phyloP scores from a whole-genome alignment of 441 rosid species.

The Adansonia grandidieri region DNA sequence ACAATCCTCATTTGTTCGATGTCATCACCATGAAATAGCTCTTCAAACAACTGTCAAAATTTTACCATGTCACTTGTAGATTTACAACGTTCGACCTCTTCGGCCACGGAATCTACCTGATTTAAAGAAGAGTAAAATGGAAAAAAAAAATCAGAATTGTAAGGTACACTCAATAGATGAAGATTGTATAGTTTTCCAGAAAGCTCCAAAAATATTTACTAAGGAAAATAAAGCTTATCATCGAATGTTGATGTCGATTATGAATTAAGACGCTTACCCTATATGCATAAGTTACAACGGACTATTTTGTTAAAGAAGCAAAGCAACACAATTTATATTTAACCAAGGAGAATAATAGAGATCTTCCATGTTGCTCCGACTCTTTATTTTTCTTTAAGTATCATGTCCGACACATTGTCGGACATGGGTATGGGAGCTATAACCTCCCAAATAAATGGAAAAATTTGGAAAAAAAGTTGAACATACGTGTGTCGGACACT shows the following conservation, averaged over 20 bases:
- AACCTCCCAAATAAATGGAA: too few species aligned
- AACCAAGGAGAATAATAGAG: slow-evolving; percentile 7
- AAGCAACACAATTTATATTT: background rate
- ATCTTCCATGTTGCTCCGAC: too few species aligned
- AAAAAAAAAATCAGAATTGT: slow-evolving; percentile 23
- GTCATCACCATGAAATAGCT: slow-evolving; percentile 1
- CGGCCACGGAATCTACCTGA: slow-evolving; percentile 96
- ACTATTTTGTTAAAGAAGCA: background rate
- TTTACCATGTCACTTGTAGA: slow-evolving; percentile 79
- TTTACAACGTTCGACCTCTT: slow-evolving; percentile 83
- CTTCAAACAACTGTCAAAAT: slow-evolving; percentile 11
- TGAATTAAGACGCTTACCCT: slow-evolving; percentile 10
- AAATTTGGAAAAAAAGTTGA: too few species aligned
- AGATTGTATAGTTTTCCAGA: slow-evolving; percentile 19
- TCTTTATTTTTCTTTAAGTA: too few species aligned
- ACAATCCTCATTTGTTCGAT: slow-evolving; percentile 3
- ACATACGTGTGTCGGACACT: too few species aligned
- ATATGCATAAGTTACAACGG: slow-evolving; percentile 5
- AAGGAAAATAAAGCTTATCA: slow-evolving; percentile 12
- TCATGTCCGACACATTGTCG: too few species aligned
- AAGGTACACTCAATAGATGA: slow-evolving; percentile 4
- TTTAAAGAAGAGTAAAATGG: slow-evolving; percentile 29
- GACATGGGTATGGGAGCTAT: too few species aligned
- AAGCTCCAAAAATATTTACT: slow-evolving; percentile 8
- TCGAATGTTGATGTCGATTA: background rate